Conservation (phyloP, 2,329 filamentous ascomycete species). For the Cytospora chrysosperma region DNA sequence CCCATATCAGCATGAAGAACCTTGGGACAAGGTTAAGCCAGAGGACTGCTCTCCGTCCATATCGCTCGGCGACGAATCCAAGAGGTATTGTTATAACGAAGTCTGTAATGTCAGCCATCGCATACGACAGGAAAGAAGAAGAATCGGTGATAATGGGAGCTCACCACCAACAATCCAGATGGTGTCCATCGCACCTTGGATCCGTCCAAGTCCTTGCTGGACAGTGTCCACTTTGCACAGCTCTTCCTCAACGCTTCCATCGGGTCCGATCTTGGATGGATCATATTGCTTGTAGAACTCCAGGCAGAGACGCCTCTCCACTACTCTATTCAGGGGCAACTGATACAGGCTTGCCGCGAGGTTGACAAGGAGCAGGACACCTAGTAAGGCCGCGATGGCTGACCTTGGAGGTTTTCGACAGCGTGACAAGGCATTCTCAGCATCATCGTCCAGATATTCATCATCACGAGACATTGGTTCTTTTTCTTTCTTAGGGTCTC, state of each 20-base stretch:
- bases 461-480: background rate
- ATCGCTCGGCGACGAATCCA: slow-evolving; percentile 44
- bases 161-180: slow-evolving; percentile 49
- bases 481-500: background rate
- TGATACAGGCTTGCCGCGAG: slow-evolving; percentile 49
- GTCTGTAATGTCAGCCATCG: slow-evolving; percentile 34
- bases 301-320: slow-evolving; percentile 49
- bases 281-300: slow-evolving; percentile 47
- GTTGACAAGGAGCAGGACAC: slow-evolving; percentile 45
- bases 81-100: slow-evolving; percentile 51
- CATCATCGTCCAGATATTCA: background rate
- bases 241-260: slow-evolving; percentile 47
- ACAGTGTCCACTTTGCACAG: slow-evolving; percentile 54
- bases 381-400: slow-evolving; percentile 35
- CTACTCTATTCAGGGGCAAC: slow-evolving; percentile 45
- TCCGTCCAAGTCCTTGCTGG: slow-evolving; percentile 50
- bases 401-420: background rate
- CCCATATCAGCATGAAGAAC: slow-evolving; percentile 41
- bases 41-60: slow-evolving; percentile 41
- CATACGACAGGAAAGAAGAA: too few relatives aligned
- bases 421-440: background rate
- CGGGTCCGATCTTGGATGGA: slow-evolving; percentile 34
- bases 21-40: slow-evolving; percentile 45
- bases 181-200: slow-evolving; percentile 51
- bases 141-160: slow-evolving; percentile 5